These are phyloP conservation scores for Leucaena leucocephala DNA, from an alignment of 306 rosid genomes.

Conservation along the genomic window DNA sequence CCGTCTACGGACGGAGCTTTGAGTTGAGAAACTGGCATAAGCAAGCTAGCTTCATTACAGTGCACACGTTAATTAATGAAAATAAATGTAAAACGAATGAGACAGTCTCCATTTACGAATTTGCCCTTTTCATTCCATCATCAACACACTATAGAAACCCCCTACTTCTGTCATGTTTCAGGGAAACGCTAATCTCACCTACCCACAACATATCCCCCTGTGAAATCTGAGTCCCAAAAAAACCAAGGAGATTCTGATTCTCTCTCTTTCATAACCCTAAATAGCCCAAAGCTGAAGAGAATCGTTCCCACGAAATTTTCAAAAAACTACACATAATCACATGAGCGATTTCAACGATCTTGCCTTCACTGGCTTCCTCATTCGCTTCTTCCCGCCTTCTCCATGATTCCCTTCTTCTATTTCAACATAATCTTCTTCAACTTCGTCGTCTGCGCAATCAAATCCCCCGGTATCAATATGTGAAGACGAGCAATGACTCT, in stretches of 20 bases:
- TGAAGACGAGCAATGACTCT: slow-evolving; percentile 20
- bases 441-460: slow-evolving; percentile 49
- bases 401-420: not conserved
- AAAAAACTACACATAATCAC: slow-evolving; percentile 41
- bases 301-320: slow-evolving; percentile 3
- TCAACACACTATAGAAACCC: not conserved
- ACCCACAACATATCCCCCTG: slow-evolving; percentile 31
- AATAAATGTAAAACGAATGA: not conserved
- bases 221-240: not conserved
- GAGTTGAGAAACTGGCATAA: not conserved
- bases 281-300: slow-evolving; percentile 10
- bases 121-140: not conserved
- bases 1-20: not conserved
- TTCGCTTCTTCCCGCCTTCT: slow-evolving; percentile 53
- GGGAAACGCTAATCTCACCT: slow-evolving; percentile 52
- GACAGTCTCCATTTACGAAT: not conserved
- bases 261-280: slow-evolving; percentile 45
- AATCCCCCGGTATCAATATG: slow-evolving; percentile 36
- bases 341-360: slow-evolving; percentile 85
- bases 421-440: not conserved
- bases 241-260: not conserved
- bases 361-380: slow-evolving; percentile 84
- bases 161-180: slow-evolving; percentile 29
- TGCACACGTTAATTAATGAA: not conserved
- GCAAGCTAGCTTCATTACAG: not conserved